phyloP scores from a whole-genome alignment of 352 stramenopile genomes.

The Globisporangium barbulae region DNA sequence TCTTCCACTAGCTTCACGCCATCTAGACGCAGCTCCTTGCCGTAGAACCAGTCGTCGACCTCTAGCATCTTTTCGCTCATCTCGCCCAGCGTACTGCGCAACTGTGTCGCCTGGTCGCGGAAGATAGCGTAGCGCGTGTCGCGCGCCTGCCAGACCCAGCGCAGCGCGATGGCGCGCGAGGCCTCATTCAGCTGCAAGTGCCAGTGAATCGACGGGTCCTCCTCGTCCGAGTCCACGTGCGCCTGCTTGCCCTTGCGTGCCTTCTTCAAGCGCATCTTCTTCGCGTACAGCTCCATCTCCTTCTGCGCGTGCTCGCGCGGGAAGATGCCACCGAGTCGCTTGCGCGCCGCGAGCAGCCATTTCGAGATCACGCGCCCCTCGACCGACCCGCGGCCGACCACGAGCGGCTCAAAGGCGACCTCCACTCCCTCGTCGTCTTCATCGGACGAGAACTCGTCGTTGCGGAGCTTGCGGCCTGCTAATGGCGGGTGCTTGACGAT shows the following conservation, averaged over 20 bases:
- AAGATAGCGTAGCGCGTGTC: constrained; percentile 53
- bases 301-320: constrained; percentile 75
- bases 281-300: constrained; percentile 92
- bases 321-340: constrained; percentile 89
- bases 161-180: constrained; percentile 61
- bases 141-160: constrained; percentile 81
- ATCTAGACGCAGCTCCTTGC: constrained; percentile 82
- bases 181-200: constrained; percentile 82
- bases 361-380: constrained; percentile 94
- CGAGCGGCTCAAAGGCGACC: constrained; percentile 88
- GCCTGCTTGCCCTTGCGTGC: constrained; percentile 53
- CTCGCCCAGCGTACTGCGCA: constrained; percentile 50
- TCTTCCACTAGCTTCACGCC: constrained; percentile 62
- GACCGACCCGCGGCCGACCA: constrained; percentile 85
- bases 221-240: constrained; percentile 71
- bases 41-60: constrained; percentile 94
- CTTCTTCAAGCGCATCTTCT: constrained; percentile 82
- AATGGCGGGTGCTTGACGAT: constrained; percentile 27
- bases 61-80: constrained; percentile 84
- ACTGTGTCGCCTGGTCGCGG: constrained; percentile 37
- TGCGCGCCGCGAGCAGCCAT: constrained; percentile 92
- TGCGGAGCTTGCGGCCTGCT: constrained; percentile 40
- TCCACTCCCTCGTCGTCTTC: constrained; percentile 74
- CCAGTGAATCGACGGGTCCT: constrained; percentile 68
- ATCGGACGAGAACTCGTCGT: constrained; percentile 93